Conservation (phyloP, 1,139 yeast genomes). For the Hansenula sp. region DNA sequence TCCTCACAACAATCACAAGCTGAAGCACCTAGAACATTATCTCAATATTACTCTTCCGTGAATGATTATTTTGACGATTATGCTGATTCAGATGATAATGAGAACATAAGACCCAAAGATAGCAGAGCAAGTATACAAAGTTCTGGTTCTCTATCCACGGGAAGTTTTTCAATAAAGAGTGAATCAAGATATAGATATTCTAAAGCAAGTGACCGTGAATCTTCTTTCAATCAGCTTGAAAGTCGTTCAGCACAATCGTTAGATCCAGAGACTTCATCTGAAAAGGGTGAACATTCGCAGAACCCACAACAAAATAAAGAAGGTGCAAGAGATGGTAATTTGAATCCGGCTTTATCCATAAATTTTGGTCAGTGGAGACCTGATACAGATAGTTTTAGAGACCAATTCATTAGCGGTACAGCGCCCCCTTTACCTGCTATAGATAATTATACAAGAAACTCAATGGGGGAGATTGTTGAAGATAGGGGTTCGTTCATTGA, state of each 20-base stretch:
- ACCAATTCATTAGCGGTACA: constrained; percentile 44
- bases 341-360: constrained; percentile 24
- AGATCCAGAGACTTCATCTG: constrained; percentile 14
- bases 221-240: constrained; percentile 1
- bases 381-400: constrained; percentile 45
- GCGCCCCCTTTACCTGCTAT: constrained; percentile 23
- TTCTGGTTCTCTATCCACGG: constrained; percentile 27
- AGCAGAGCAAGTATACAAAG: constrained; percentile 19
- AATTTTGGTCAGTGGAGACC: constrained; percentile 54
- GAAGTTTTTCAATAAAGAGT: constrained; percentile 21
- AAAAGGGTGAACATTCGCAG: constrained; percentile 2
- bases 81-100: constrained; percentile 12
- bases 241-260: constrained; percentile 14
- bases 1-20: neutral
- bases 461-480: constrained; percentile 23
- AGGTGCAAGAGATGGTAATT: neutral
- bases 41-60: constrained; percentile 21
- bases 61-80: constrained; percentile 24
- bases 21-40: constrained; percentile 5
- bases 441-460: constrained; percentile 20
- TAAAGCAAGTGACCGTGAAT: constrained; percentile 17
- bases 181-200: constrained; percentile 20
- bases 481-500: constrained; percentile 14
- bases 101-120: neutral
- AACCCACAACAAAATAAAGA: neutral